Base-by-base conservation (phyloP, 192 early-diverging fungal species). In the Spizellomyces punctatus region DNA sequence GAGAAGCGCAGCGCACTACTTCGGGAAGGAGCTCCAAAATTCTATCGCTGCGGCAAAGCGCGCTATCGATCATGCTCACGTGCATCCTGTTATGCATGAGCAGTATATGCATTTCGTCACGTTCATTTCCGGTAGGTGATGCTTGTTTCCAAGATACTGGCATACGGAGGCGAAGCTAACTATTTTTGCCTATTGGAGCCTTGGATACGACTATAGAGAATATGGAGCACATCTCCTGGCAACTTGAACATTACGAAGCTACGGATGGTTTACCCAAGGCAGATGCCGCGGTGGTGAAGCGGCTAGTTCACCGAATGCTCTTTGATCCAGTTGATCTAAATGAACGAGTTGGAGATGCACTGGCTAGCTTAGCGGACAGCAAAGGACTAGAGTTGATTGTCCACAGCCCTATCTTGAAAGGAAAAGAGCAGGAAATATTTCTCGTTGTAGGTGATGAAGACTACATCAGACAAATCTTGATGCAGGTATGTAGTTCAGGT, bases 191-290 rank as follows among this genome's bases (percentile, higher is more conserved):
- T 22, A 63, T 1, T 58, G 8, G 46, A 73, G 72, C 72, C 4
- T 27, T 75, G 10, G 73, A 75, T 64, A 63, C 73, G 12, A 46
- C 66, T 1, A 45, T 75, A 17, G 66, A 69, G 36, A 75, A 75
- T 61, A 43, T 75, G 19, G 58, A 66, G 41, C 73, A 75, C 73
- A n/a, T 75, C 42, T 62, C 73, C 8, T 75, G 73, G 73, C 73
- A 75, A 50, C 16, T 75, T 9, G 66, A 67, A 48, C 73, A 75
- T 48, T 75, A 47, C 43, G 56, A 66, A 10, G 47, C 65, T 6
- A 10, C 47, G 10, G 47, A 67, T 59, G 44, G 36, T 17, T 43
- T 75, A 17, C 17, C 63, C 9, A 64, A 55, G 44, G 22, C 7
- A 10, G 71, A 72, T 12, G 14, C 49, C 12, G 21, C 49, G 49